Base-by-base conservation (phyloP, 2,329 filamentous ascomycete genomes). In the Fusarium bulbicola region DNA sequence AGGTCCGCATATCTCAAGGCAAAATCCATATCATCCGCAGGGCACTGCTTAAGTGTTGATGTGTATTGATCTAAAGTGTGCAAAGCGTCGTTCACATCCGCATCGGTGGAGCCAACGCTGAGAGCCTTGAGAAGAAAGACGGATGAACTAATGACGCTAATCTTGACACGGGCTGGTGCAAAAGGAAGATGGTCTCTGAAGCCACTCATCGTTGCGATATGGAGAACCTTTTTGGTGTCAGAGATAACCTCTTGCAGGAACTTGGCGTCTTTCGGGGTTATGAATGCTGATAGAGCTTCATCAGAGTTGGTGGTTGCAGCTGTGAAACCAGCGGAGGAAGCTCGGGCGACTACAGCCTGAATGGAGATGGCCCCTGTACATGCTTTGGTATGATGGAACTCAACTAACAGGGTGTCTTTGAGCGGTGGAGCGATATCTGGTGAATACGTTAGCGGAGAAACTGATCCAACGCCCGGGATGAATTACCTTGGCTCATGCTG, bases 21-120 rank as follows among this genome's bases (percentile, higher is more conserved):
- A 58, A 77, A 77, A 18, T 77, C 75, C 75, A 77, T 77, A 7
- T 77, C 75, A 34, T 77, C 75, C 5, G 69, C 63, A 1, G 73
- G 68, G 0, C 59, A 73, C 1, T 45, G 58, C 18, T 65, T 70
- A 1, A 77, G 66, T 1, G 67, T 66, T 4, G 49, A 50, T 1
- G 64, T 76, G n/a, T 74, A 76, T 28, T 66, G 67, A 12, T 77
- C 71, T 15, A 77, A 28, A 2, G 64, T 53, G 6, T 43, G 50
- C 6, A 77, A 28, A 1, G 73, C 70, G 24, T 64, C 64, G 1
- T 64, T 61, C 5, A 74, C 57, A 13, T 77, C 73, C 2, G 74
- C 73, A 14, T 74, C 40, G 4, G 63, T 30, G 42, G 63, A 52
- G 26, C 74, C 47, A 37, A 59, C 68, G 30, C 74, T 76, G 0